Conservation (phyloP, 768 basidiomycete species). For the Lentinula sp. region DNA sequence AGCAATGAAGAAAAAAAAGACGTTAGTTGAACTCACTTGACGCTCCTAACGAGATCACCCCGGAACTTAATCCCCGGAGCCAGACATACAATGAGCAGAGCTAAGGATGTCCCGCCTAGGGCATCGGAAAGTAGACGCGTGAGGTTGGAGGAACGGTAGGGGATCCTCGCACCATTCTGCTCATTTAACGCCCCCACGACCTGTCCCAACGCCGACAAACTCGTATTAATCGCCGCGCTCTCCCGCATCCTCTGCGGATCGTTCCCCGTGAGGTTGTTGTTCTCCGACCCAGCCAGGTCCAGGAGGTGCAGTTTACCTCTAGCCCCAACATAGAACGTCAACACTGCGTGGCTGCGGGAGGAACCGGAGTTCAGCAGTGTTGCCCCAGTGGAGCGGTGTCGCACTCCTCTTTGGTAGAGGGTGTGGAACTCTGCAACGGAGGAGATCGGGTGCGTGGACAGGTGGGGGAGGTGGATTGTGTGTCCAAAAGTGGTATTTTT, state of each 20-base stretch:
- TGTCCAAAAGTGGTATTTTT: neutral
- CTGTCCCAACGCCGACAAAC: constrained; percentile 79
- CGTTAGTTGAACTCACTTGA: constrained; percentile 7
- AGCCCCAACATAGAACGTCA: constrained; percentile 65
- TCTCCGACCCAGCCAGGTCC: constrained; percentile 88
- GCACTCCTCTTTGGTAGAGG: constrained; percentile 54
- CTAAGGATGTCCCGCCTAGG: constrained; percentile 74
- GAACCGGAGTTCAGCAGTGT: constrained; percentile 82
- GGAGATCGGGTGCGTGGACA: constrained; percentile 32
- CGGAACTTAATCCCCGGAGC: constrained; percentile 79
- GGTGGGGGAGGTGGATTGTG: constrained; percentile 50
- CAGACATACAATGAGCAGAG: constrained; percentile 81
- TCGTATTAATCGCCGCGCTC: constrained; percentile 86
- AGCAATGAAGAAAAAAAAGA: constrained; percentile 59
- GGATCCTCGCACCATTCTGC: constrained; percentile 41
- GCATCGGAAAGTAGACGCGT: constrained; percentile 89
- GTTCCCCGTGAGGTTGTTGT: constrained; percentile 87
- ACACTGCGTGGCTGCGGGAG: constrained; percentile 84
- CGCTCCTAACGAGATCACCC: constrained; percentile 66
- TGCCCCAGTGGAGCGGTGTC: constrained; percentile 74
- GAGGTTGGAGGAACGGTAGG: constrained; percentile 86
- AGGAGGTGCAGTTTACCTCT: constrained; percentile 81
- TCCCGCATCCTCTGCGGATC: constrained; percentile 85
- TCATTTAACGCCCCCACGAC: constrained; percentile 82
- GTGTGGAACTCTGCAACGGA: constrained; percentile 39